phyloP scores from a whole-genome alignment of 495 filamentous ascomycete species.

The Neurospora intermedia region DNA sequence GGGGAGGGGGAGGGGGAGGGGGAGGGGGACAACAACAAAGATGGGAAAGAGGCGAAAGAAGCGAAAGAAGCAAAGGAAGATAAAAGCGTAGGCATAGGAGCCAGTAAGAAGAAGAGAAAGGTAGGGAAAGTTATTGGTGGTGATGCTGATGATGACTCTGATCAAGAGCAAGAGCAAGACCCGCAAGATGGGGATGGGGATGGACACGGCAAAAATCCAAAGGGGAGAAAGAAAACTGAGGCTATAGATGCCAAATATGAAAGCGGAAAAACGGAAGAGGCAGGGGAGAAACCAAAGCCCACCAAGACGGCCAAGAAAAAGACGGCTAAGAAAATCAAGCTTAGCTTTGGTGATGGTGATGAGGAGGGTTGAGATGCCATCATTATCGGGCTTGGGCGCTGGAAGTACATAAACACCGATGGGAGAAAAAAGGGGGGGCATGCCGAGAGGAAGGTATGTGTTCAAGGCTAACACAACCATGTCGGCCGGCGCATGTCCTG shows the following conservation, averaged over 20 bases:
- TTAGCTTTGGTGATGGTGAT: constrained; percentile 47
- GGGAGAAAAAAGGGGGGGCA: not conserved
- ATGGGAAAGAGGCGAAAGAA: not conserved
- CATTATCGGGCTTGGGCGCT: no score
- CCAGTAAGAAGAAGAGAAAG: constrained; percentile 39
- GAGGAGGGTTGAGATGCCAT: constrained; percentile 18
- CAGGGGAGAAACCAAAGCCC: constrained; percentile 1
- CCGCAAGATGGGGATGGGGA: constrained; percentile 14
- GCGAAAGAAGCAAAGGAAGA: not conserved
- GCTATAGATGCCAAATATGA: no score
- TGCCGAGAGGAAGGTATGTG: not conserved
- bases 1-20: constrained; percentile 3
- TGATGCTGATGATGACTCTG: constrained; percentile 12
- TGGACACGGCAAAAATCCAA: no score
- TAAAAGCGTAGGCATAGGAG: constrained; percentile 24
- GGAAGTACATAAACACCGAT: not conserved
- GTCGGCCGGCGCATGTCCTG: no score
- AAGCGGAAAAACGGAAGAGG: not conserved
- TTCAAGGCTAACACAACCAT: no score
- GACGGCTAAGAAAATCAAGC: constrained; percentile 48
- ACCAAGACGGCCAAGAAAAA: constrained; percentile 30
- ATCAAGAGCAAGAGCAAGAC: constrained; percentile 4
- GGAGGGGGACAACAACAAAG: not conserved
- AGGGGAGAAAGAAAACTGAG: no score
- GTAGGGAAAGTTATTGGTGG: constrained; percentile 35